These are phyloP conservation scores for Encephalitozoon hellem DNA, from an alignment of 371 early-diverging fungal species.

Conservation along the genomic window DNA sequence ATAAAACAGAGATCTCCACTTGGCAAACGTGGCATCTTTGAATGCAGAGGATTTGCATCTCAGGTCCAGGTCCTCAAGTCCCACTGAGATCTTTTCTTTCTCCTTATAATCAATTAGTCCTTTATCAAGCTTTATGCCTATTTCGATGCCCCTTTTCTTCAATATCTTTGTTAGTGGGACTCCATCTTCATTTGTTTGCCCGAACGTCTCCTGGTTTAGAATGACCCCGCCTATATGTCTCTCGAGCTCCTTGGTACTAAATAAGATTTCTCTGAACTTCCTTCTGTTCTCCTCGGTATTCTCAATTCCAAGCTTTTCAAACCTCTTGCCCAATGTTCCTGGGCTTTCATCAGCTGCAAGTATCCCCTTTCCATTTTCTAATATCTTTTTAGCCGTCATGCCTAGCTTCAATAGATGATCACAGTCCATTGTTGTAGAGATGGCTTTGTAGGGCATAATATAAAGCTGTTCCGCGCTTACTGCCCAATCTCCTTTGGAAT, in stretches of 20 bases:
- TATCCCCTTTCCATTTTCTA: slow-evolving; percentile 64
- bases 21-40: slow-evolving; percentile 65
- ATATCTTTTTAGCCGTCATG: slow-evolving; percentile 62
- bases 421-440: neutral
- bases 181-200: slow-evolving; percentile 62
- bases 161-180: slow-evolving; percentile 62
- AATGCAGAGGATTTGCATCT: slow-evolving; percentile 62
- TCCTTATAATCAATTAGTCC: slow-evolving; percentile 61
- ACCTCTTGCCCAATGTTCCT: slow-evolving; percentile 65
- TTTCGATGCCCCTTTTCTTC: slow-evolving; percentile 61
- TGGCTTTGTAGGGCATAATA: neutral
- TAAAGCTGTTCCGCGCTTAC: neutral
- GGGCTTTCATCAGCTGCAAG: slow-evolving; percentile 66
- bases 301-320: slow-evolving; percentile 62
- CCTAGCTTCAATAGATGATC: slow-evolving; percentile 24
- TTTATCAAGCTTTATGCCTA: slow-evolving; percentile 68
- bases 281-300: slow-evolving; percentile 66
- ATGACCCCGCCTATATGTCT: slow-evolving; percentile 66
- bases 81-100: slow-evolving; percentile 65
- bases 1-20: slow-evolving; percentile 66
- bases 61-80: slow-evolving; percentile 64
- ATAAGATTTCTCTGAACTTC: slow-evolving; percentile 65
- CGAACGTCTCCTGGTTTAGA: slow-evolving; percentile 66
- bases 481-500: neutral
- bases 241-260: slow-evolving; percentile 63